Evolutionary conservation across 805 yeast genomes (phyloP), one percentile per base, ranked within the genome.

Genomic region (Pichia eremophila): DNA sequence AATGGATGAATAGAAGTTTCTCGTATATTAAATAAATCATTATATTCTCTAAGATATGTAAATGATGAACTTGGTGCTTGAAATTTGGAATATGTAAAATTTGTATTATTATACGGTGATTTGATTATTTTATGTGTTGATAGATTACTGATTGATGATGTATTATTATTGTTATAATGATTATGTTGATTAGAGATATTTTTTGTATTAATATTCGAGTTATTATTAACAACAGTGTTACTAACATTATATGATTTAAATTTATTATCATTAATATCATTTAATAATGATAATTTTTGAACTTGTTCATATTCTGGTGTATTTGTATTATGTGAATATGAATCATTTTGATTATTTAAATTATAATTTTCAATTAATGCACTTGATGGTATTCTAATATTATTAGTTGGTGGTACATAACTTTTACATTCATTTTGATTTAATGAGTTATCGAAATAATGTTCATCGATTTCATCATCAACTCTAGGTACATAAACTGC

Each of bases 401-500:
- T 61, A 1, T 60, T 54, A 8, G 63, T 54, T 28, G 66, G 65
- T 41, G 66, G 66, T 11, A 63, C 52, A 47, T 60, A 62, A 14
- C 60, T 57, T 46, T 63, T 62, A 49, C 49, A 58, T 45, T 62
- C 59, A 38, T 55, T 55, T 43, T 54, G 47, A 18, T 53, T 54
- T 40, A 63, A 49, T 8, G 60, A 44, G 12, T 53, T 59, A 50
- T 63, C 67, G 52, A 58, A 62, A 47, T 61, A 88, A 49, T 89
- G 95, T 47, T 85, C 74, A 59, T 91, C 96, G 61, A 89, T 96
- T 47, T 82, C 80, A 40, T 80, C 79, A 54, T 81, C 79, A 36
- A 81, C 78, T 1, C 86, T 85, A 51, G 91, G 77, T 51, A 82
- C 66, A 64, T 86, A 91, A 9, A 93, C 96, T 31, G 86, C 93